phyloP scores from a whole-genome alignment of 148 eudicot genomes.

The Diospyros kaki region DNA sequence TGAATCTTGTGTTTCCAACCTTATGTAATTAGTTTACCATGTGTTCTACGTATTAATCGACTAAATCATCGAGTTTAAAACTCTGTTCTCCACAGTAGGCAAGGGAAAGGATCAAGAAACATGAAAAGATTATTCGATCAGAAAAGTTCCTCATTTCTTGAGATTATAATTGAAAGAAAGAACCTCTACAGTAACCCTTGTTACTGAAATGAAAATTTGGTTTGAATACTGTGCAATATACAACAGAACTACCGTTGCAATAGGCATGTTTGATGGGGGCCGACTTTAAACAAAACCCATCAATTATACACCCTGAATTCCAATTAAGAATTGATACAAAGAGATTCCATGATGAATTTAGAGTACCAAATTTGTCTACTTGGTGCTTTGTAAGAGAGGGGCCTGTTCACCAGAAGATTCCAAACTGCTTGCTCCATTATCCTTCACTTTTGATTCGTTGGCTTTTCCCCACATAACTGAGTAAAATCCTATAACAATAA shows the following conservation, averaged over 20 bases:
- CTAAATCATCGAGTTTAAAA: too few relatives aligned
- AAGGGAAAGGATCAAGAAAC: too few relatives aligned
- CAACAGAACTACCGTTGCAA: neutral
- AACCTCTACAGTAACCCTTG: neutral
- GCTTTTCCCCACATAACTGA: constrained; percentile 89
- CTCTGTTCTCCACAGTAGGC: too few relatives aligned
- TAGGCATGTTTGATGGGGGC: neutral
- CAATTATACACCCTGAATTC: too few relatives aligned
- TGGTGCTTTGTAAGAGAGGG: constrained; percentile 38
- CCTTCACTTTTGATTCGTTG: constrained; percentile 43
- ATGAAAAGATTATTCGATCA: too few relatives aligned
- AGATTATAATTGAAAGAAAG: neutral
- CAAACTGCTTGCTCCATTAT: constrained; percentile 14
- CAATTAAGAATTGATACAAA: too few relatives aligned
- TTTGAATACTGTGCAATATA: neutral
- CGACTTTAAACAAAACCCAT: too few relatives aligned
- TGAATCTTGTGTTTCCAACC: too few relatives aligned
- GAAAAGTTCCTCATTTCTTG: neutral
- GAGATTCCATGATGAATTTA: too few relatives aligned
- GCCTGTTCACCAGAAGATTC: constrained; percentile 26
- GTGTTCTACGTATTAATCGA: too few relatives aligned
- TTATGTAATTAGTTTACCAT: too few relatives aligned
- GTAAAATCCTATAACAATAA: constrained; percentile 74
- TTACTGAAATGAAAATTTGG: neutral
- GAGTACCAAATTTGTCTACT: constrained; percentile 20